Base-by-base conservation (phyloP, 2,329 filamentous ascomycete species). In the Apiospora aurea region DNA sequence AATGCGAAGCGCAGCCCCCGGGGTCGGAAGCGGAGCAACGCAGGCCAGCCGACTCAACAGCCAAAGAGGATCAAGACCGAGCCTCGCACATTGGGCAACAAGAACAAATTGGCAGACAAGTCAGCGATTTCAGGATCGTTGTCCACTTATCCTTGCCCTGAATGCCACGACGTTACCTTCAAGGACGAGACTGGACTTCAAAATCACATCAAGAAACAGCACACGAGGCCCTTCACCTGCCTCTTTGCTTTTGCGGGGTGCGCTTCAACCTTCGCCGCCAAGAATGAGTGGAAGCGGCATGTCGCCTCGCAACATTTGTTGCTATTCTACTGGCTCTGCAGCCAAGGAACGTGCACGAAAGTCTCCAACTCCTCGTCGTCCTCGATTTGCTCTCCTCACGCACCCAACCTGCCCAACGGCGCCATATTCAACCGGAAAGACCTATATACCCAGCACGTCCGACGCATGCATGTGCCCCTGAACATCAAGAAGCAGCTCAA, bases 231-330 rank as follows among this genome's bases (percentile, higher is more conserved):
- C 0, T 96, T 96, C 78, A 85, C 87, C 34, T 98, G 96, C 81
- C 90, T 94, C 71, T 95, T 98, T 80, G 85, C 89, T 43, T 91
- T 89, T 71, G 96, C 95, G 71, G 93, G 92, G 46, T 98, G 96
- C 82, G 75, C 74, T 0, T 89, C 90, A 2, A 90, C 87, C 0
- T 97, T 97, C 78, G 87, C 88, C 3, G 91, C 88, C 76, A 97
- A 97, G 83, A 97, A 97, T 79, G 95, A 98, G 81, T 98, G 96
- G 96, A 98, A 98, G 81, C 90, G 96, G 0, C 96, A 98, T 79
- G 90, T 96, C 77, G 84, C 86, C 44, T 93, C 92, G 0, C 93
- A 97, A 79, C 96, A 98, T 79, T 85, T 97, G 29, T 89, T 91
- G 70, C 85, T 94, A 3, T 84, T 88, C 64, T 93, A 91, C 82